Base-by-base conservation (phyloP, 345 rosid species). In the Gossypium australe region DNA sequence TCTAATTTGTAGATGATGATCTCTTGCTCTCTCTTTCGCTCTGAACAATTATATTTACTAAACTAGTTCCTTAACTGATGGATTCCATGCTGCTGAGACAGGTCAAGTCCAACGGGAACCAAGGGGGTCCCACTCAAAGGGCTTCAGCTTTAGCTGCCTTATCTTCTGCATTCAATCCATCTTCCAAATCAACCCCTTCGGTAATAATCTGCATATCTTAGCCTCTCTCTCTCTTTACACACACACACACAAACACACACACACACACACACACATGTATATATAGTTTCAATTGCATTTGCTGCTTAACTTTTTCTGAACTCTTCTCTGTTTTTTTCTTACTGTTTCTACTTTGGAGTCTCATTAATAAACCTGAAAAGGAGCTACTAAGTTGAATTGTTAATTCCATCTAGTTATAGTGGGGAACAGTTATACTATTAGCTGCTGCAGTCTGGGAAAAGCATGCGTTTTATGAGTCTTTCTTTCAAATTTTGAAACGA, bases 81-180 rank as follows among this genome's bases (percentile, higher is more conserved):
- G 75, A 81, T 83, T 77, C 75, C 16, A 75, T 69, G 57, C 25
- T 67, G 48, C 53, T 11, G 44, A 56, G 76, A 75, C 89, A 91
- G 97, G 94, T 87, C 14, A 91, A 87, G 76, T 85, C 93, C 72
- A 81, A 86, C 78, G 92, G 94, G 73, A 85, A 82, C 84, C 90
- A 81, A 84, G 97, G 96, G 78, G 98, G 98, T 79, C 89, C 86
- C 73, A 95, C 97, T 65, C 99, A 95, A 84, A 91, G 98, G 70
- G 98, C 99, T 84, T 89, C 97, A 20, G 99, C 99, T 70, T 80
- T 95, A 76, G 97, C 97, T 77, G 99, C 99, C 79, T 88, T 95
- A 83, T 78, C 88, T 74, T 85, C 93, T 76, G 99, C 98, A 58
- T 93, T 95, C 79, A 87, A 85, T 43, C 84, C 97, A 55, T 87